Conservation (phyloP, 2,329 filamentous ascomycete species). For the Rhytidhysteron rufulum region DNA sequence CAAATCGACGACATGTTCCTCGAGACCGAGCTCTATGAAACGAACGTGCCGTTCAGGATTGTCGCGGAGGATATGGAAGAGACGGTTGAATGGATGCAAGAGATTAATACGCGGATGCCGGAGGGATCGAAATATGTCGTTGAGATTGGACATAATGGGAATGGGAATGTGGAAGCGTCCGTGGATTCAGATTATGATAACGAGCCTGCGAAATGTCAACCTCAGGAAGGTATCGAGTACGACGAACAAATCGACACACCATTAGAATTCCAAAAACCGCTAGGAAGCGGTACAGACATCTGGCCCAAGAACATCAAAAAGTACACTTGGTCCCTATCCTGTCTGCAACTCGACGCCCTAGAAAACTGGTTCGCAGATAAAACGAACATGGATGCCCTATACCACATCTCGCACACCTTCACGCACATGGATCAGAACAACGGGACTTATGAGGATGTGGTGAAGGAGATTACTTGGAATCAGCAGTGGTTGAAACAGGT, state of each 20-base stretch:
- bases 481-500: slow-evolving; percentile 50
- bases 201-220: slow-evolving; percentile 20
- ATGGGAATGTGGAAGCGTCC: slow-evolving; percentile 23
- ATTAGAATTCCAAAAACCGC: slow-evolving; percentile 45
- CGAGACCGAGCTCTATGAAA: slow-evolving; percentile 35
- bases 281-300: slow-evolving; percentile 34
- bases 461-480: slow-evolving; percentile 55
- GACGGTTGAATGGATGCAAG: slow-evolving; percentile 18
- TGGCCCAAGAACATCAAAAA: slow-evolving; percentile 37
- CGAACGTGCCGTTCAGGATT: slow-evolving; percentile 46
- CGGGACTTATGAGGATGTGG: slow-evolving; percentile 51
- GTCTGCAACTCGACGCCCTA: slow-evolving; percentile 50
- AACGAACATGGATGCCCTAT: slow-evolving; percentile 51
- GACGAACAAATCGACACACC: slow-evolving; percentile 36
- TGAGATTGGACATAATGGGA: slow-evolving; percentile 26
- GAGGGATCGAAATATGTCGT: slow-evolving; percentile 17
- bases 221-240: slow-evolving; percentile 31
- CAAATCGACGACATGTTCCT: slow-evolving; percentile 61
- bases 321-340: slow-evolving; percentile 50
- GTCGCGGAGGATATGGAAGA: slow-evolving; percentile 16
- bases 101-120: slow-evolving; percentile 19
- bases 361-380: slow-evolving; percentile 52
- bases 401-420: slow-evolving; percentile 45
- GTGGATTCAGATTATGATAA: slow-evolving; percentile 16
- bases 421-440: slow-evolving; percentile 52